Conservation (phyloP, 2,329 filamentous ascomycete species). For the Aureobasidium pullulans region DNA sequence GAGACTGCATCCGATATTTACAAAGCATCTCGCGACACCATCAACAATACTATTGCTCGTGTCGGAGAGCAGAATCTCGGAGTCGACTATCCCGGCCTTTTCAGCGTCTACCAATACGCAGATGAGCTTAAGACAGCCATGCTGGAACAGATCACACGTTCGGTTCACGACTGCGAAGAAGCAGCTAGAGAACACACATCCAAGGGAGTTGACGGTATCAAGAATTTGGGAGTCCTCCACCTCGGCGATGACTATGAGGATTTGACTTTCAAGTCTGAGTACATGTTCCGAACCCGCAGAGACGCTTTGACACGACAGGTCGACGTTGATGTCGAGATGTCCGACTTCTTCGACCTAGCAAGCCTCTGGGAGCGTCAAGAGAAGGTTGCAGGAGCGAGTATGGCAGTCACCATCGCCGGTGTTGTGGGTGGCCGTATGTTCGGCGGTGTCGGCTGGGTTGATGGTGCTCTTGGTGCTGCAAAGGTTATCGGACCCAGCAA, state of each 20-base stretch:
- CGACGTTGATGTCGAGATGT: slow-evolving; percentile 77
- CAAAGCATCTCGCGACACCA: slow-evolving; percentile 66
- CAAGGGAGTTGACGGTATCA: slow-evolving; percentile 76
- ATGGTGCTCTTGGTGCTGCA: slow-evolving; percentile 74
- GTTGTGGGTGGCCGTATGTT: slow-evolving; percentile 76
- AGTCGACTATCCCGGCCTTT: slow-evolving; percentile 78
- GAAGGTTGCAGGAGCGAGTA: slow-evolving; percentile 86
- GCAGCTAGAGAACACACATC: slow-evolving; percentile 73
- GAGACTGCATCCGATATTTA: slow-evolving; percentile 81
- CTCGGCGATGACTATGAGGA: slow-evolving; percentile 81
- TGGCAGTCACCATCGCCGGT: slow-evolving; percentile 86
- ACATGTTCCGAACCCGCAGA: slow-evolving; percentile 84
- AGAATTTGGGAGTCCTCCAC: slow-evolving; percentile 79
- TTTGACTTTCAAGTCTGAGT: slow-evolving; percentile 79
- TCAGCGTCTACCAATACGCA: slow-evolving; percentile 82
- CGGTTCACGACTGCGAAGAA: slow-evolving; percentile 75
- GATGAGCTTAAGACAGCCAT: slow-evolving; percentile 90
- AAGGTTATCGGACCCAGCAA: slow-evolving; percentile 76
- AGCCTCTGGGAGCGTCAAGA: slow-evolving; percentile 83
- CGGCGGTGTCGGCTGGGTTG: slow-evolving; percentile 80
- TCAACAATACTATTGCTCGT: slow-evolving; percentile 67
- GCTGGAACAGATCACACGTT: slow-evolving; percentile 75
- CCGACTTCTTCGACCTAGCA: slow-evolving; percentile 87
- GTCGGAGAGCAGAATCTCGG: slow-evolving; percentile 72
- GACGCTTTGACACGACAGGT: slow-evolving; percentile 79